A percentile compares a stretch with the other conserved stretches of the same genome.
phyloP scores from a whole-genome alignment of 2,329 filamentous ascomycete species.

The Pestalotiopsis sp. region DNA sequence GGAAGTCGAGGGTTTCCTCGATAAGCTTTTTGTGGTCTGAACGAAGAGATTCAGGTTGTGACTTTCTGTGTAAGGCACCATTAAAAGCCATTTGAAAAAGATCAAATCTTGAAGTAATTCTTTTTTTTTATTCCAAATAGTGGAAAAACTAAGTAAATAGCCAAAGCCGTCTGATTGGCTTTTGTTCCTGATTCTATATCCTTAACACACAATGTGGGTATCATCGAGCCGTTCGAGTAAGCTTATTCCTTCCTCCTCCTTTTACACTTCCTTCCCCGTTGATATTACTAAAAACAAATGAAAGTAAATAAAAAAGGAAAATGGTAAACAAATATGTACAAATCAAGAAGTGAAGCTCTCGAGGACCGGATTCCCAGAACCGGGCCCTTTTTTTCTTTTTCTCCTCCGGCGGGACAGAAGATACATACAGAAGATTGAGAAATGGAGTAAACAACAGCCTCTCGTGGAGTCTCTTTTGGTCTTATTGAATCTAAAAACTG shows the following conservation, averaged over 20 bases:
- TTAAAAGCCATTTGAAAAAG: too few relatives aligned
- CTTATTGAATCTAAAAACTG: constrained; percentile 13
- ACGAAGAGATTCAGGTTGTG: too few relatives aligned
- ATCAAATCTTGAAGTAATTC: not conserved
- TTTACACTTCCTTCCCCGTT: not conserved
- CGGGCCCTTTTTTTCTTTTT: not conserved
- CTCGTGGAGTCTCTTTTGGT: not conserved
- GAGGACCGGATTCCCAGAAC: not conserved
- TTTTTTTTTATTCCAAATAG: not conserved
- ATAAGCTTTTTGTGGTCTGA: too few relatives aligned
- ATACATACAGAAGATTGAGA: not conserved
- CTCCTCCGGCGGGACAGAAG: not conserved
- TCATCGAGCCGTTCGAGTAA: not conserved
- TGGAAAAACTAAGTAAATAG: not conserved
- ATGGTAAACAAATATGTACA: constrained; percentile 4
- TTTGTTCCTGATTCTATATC: not conserved
- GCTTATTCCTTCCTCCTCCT: not conserved
- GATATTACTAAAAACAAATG: not conserved
- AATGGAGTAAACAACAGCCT: not conserved
- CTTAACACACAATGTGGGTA: not conserved
- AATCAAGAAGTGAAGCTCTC: constrained; percentile 3
- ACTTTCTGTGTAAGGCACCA: too few relatives aligned
- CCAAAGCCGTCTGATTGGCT: not conserved
- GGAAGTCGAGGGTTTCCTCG: too few relatives aligned
- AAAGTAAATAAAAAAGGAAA: not conserved